Evolutionary conservation across 2,329 filamentous ascomycete species (phyloP).

Genomic region (Mariannaea elegans): DNA sequence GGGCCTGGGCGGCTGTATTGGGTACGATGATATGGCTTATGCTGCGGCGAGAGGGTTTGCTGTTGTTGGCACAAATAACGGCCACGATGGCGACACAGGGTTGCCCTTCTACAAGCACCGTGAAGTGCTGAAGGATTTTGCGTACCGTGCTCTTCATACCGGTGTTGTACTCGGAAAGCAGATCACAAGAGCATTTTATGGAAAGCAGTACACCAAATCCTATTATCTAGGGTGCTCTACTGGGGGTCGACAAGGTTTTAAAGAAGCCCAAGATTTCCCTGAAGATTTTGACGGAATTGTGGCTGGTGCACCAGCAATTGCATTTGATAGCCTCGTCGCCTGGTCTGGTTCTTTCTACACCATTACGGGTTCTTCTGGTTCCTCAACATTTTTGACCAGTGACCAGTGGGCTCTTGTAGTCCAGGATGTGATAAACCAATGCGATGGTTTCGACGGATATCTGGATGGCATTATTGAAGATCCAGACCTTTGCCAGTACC

Average conservation of each 20-base stretch:
- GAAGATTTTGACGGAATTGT: slow-evolving; percentile 63
- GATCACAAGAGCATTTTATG: slow-evolving; percentile 59
- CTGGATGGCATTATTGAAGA: slow-evolving; percentile 58
- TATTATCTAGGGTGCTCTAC: slow-evolving; percentile 69
- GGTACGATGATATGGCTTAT: slow-evolving; percentile 58
- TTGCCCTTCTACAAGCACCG: slow-evolving; percentile 46
- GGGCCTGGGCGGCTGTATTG: slow-evolving; percentile 58
- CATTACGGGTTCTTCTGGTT: neutral
- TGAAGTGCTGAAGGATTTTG: slow-evolving; percentile 49
- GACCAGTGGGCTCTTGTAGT: slow-evolving; percentile 52
- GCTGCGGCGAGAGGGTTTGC: slow-evolving; percentile 54
- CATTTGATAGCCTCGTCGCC: slow-evolving; percentile 55
- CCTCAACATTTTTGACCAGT: slow-evolving; percentile 33
- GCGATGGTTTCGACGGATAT: slow-evolving; percentile 59
- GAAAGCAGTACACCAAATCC: slow-evolving; percentile 48
- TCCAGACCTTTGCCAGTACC: slow-evolving; percentile 54
- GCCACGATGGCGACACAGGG: slow-evolving; percentile 55
- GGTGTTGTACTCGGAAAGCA: slow-evolving; percentile 59
- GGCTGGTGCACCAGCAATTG: slow-evolving; percentile 57
- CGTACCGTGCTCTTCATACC: slow-evolving; percentile 52
- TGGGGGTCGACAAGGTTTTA: slow-evolving; percentile 67
- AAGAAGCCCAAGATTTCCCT: slow-evolving; percentile 61
- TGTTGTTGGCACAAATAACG: slow-evolving; percentile 59
- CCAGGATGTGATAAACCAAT: slow-evolving; percentile 55
- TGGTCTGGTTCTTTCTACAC: slow-evolving; percentile 14